Evolutionary conservation across 257 asterid species (phyloP).

Genomic region (Coffea eugenioides): DNA sequence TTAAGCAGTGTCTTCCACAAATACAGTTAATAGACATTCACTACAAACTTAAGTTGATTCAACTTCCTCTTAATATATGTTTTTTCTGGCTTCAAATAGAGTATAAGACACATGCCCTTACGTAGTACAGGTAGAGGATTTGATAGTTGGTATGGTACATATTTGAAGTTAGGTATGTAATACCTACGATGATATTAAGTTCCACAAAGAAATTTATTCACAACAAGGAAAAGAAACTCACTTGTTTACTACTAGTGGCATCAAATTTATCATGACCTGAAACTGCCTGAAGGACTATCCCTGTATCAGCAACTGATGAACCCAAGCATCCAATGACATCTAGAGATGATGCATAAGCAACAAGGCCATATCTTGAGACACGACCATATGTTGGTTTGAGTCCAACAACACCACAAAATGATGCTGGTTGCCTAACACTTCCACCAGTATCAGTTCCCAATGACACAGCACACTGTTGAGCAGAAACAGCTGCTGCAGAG

Average conservation of each 20-base stretch:
- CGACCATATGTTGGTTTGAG: constrained; percentile 98
- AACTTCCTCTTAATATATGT: not conserved
- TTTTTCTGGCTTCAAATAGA: not conserved
- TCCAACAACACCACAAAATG: constrained; percentile 97
- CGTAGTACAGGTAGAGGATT: not conserved
- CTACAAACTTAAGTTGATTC: no score
- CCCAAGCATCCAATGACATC: constrained; percentile 99
- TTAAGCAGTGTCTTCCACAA: no score
- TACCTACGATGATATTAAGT: no score
- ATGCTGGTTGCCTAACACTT: constrained; percentile 97
- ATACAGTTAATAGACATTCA: not conserved
- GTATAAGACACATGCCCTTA: not conserved
- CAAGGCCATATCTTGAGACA: constrained; percentile 95
- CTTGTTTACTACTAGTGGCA: constrained; percentile 82
- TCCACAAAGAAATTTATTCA: not conserved
- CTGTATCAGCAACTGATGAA: constrained; percentile 95
- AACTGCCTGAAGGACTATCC: constrained; percentile 69
- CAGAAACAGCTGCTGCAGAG: constrained; percentile 97
- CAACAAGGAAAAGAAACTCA: constrained; percentile 21
- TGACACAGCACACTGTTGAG: constrained; percentile 92
- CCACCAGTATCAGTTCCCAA: constrained; percentile 99
- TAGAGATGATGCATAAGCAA: constrained; percentile 95
- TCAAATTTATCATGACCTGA: constrained; percentile 91
- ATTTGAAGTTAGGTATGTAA: not conserved
- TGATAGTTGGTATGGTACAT: not conserved